These are phyloP conservation scores for Wickerhamomyces xylosicus DNA, from an alignment of 805 yeast species.

Conservation along the genomic window DNA sequence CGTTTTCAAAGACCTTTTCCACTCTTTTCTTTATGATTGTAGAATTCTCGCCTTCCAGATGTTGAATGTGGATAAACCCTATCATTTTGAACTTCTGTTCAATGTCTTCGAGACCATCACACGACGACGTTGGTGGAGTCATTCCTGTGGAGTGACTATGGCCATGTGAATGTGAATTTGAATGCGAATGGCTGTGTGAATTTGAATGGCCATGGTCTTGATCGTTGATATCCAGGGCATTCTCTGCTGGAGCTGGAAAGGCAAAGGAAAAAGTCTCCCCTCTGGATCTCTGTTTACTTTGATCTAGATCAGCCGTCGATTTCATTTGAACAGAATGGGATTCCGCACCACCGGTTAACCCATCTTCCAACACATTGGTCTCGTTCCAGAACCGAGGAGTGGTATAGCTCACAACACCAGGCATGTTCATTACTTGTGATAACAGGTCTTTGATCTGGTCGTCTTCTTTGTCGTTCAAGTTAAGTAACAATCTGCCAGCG, in stretches of 20 bases:
- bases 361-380: constrained; percentile 12
- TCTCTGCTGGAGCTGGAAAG: not conserved
- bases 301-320: not conserved
- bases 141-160: constrained; percentile 7
- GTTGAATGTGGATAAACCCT: constrained; percentile 82
- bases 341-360: constrained; percentile 3
- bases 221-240: not conserved
- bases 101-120: constrained; percentile 11
- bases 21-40: constrained; percentile 50
- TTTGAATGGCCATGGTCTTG: constrained; percentile 2
- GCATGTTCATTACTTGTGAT: constrained; percentile 54
- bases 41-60: constrained; percentile 51
- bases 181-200: not conserved
- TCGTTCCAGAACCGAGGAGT: constrained; percentile 90
- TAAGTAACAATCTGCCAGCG: constrained; percentile 59
- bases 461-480: constrained; percentile 51
- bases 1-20: constrained; percentile 38
- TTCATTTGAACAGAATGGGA: constrained; percentile 10
- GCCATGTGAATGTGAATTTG: not conserved
- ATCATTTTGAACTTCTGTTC: constrained; percentile 28
- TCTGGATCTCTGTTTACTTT: not conserved
- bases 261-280: not conserved
- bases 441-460: constrained; percentile 51
- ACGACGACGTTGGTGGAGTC: too few species aligned
- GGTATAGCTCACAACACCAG: constrained; percentile 78